Percentiles rank a stretch among this genome's conserved stretches.
phyloP scores from a whole-genome alignment of 2,329 filamentous ascomycete genomes.

The Colletotrichum sp. region DNA sequence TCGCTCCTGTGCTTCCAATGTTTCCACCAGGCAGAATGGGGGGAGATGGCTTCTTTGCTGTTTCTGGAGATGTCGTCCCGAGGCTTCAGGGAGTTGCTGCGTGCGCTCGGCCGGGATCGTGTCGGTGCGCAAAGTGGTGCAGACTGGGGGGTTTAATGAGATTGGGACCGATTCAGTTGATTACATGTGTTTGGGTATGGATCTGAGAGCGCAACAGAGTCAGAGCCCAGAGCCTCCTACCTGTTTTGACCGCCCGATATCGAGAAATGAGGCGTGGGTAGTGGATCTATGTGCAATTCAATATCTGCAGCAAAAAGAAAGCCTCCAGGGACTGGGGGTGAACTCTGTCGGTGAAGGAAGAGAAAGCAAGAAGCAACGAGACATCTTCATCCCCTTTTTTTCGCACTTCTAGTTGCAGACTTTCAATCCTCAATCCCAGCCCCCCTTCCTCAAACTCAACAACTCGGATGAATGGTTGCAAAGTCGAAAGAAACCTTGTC shows the following conservation, averaged over 20 bases:
- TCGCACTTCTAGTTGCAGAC: neutral
- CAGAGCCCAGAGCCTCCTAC: neutral
- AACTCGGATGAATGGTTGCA: neutral
- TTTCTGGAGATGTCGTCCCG: constrained; percentile 8
- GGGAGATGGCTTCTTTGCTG: neutral
- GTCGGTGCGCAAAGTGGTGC: neutral
- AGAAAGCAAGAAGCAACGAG: neutral
- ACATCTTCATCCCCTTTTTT: neutral
- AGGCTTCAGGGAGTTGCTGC: neutral
- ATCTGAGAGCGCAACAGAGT: neutral
- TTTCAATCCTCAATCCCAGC: neutral
- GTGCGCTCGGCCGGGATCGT: neutral
- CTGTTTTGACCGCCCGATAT: neutral
- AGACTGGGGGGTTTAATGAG: constrained; percentile 10
- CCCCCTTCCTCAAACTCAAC: neutral
- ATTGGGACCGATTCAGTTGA: neutral
- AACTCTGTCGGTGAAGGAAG: neutral
- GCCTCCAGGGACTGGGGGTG: neutral
- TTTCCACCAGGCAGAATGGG: neutral
- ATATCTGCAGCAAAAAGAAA: neutral
- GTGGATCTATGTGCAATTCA: neutral
- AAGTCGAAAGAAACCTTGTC: neutral
- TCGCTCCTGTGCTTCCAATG: neutral
- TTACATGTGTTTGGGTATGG: neutral
- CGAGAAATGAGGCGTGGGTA: constrained; percentile 2